phyloP scores from a whole-genome alignment of 1,284 basidiomycete genomes.

The Puccinia horiana region DNA sequence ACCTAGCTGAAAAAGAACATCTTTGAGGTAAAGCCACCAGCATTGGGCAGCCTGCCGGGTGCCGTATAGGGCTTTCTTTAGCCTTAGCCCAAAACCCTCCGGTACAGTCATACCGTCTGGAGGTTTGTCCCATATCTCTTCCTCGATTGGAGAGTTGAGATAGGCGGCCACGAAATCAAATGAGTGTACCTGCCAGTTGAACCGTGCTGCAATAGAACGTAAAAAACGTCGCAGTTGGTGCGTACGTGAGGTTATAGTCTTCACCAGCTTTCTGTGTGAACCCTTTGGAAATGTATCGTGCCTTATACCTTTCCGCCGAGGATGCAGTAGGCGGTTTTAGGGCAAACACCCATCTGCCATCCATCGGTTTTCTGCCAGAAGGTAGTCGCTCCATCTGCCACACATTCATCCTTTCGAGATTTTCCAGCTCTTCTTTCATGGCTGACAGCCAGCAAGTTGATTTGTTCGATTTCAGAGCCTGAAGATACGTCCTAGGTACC shows the following conservation, averaged over 20 bases:
- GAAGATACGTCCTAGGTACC: no score
- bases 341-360: no score
- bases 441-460: no score
- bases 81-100: background rate
- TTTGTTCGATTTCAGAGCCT: no score
- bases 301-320: constrained; percentile 46
- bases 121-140: constrained; percentile 22
- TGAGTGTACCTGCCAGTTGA: background rate
- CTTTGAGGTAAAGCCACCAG: constrained; percentile 28
- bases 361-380: background rate
- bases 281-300: constrained; percentile 3
- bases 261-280: background rate
- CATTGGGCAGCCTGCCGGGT: constrained; percentile 18
- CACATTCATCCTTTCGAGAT: constrained; percentile 14
- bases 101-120: background rate
- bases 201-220: background rate
- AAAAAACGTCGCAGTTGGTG: constrained; percentile 27
- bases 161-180: constrained; percentile 39
- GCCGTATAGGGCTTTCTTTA: constrained; percentile 23
- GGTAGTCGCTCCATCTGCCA: background rate
- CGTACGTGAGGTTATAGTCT: constrained; percentile 28
- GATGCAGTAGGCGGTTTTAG: no score
- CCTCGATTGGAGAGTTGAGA: constrained; percentile 2
- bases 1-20: background rate
- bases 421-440: background rate